Evolutionary conservation across 495 filamentous ascomycete genomes (phyloP).

Genomic region (Trypethelium eluteriae): DNA sequence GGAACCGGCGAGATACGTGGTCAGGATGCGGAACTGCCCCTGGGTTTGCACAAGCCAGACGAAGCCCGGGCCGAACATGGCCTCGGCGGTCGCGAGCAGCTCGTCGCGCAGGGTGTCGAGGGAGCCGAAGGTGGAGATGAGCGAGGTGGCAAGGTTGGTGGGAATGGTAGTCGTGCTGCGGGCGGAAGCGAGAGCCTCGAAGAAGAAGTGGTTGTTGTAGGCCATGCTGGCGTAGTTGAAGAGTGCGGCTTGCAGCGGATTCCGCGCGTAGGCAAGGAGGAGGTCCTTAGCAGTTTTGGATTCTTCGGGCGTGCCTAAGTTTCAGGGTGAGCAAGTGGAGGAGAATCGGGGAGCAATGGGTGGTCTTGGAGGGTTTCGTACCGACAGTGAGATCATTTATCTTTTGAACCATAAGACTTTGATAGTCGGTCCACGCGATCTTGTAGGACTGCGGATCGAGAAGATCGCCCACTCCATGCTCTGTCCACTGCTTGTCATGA

Average conservation of each 20-base stretch:
- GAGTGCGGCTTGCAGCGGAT: slow-evolving; percentile 62
- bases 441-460: slow-evolving; percentile 59
- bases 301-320: slow-evolving; percentile 48
- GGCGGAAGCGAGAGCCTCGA: slow-evolving; percentile 46
- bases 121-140: slow-evolving; percentile 65
- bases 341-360: not conserved
- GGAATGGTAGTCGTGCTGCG: slow-evolving; percentile 5
- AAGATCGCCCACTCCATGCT: slow-evolving; percentile 59
- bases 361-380: slow-evolving; percentile 36
- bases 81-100: slow-evolving; percentile 70
- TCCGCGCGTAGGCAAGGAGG: slow-evolving; percentile 66
- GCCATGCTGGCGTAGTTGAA: slow-evolving; percentile 97
- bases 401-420: slow-evolving; percentile 59
- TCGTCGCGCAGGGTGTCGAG: slow-evolving; percentile 70
- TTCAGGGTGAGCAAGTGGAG: not conserved
- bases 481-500: slow-evolving; percentile 43
- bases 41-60: slow-evolving; percentile 72
- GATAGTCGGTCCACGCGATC: slow-evolving; percentile 78
- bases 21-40: slow-evolving; percentile 60
- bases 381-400: slow-evolving; percentile 68
- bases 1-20: slow-evolving; percentile 84
- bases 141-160: slow-evolving; percentile 38
- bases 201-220: slow-evolving; percentile 96
- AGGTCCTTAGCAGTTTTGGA: slow-evolving; percentile 55
- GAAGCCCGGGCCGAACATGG: slow-evolving; percentile 95